These are phyloP conservation scores for Schoenoplectus tabernaemontani DNA, from an alignment of 202 grass and related monocot species.

Conservation along the genomic window DNA sequence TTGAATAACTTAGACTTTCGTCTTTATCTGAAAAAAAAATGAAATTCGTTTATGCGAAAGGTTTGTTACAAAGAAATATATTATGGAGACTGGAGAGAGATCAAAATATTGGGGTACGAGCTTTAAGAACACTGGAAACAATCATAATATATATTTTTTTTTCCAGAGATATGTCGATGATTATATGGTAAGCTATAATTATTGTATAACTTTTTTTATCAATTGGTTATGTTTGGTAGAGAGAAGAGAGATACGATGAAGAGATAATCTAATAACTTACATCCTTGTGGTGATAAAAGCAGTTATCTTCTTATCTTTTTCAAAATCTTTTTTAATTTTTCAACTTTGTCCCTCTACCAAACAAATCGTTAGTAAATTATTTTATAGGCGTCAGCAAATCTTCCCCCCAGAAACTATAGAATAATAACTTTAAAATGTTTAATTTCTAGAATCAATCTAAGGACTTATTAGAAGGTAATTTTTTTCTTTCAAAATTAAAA, in stretches of 20 bases:
- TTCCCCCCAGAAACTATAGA: no score
- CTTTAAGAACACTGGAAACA: no score
- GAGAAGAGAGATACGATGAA: neutral
- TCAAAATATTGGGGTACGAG: no score
- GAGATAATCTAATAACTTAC: neutral
- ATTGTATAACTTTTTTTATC: neutral
- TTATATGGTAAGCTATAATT: neutral
- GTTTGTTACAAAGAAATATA: no score
- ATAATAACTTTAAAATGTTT: no score
- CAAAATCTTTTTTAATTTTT: neutral
- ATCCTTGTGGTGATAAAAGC: neutral
- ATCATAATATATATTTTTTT: neutral
- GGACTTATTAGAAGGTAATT: no score
- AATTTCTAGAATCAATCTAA: no score
- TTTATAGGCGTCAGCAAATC: neutral
- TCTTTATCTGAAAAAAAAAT: no score
- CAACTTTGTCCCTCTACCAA: neutral
- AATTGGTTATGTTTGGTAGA: neutral
- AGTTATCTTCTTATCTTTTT: neutral
- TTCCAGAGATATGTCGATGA: neutral
- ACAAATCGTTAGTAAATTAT: neutral
- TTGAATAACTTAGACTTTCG: no score
- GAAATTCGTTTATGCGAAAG: no score
- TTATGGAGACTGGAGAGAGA: no score
- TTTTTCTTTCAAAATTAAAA: no score